Evolutionary conservation across 108 stramenopile species (phyloP), one percentile per base, ranked within the genome.

Genomic region (Epithemia pelagica): DNA sequence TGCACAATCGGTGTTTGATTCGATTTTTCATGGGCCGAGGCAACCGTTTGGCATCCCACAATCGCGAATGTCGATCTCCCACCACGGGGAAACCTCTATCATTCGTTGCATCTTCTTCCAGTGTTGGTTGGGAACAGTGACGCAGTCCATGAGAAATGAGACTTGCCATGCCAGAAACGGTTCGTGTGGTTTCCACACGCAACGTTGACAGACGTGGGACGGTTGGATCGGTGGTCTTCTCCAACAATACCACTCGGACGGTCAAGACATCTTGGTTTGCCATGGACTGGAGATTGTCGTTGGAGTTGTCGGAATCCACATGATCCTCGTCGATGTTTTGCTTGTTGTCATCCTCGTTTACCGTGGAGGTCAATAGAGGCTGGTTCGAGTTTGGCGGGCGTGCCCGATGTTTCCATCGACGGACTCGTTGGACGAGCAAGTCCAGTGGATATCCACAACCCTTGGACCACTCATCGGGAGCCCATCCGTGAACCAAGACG

Each of bases 41-140:
- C n/a, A 68, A 85, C 61, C 23, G 60, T 33, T 1, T 61, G 73
- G 58, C 67, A 79, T 73, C 73, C 83, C 61, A 58, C 53, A 26
- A 68, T 66, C 74, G 52, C 78, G 79, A 84, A 82, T n/a, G n/a
- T n/a, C 72, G 57, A 68, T 89, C 88, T 53, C 82, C 80, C 18
- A 89, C 83, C 0, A 89, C 79, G 5, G 84, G 80, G 73, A 65
- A 74, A 52, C 79, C 81, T 54, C 62, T 58, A 46, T 78, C 72
- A n/a, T n/a, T n/a, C n/a, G n/a, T n/a, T n/a, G n/a, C n/a, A n/a
- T n/a, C n/a, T n/a, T n/a, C n/a, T n/a, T n/a, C n/a, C n/a, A n/a
- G n/a, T n/a, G n/a, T n/a, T n/a, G n/a, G n/a, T n/a, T n/a, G n/a
- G n/a, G n/a, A n/a, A n/a, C n/a, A n/a, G n/a, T n/a, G n/a, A n/a